These are phyloP conservation scores for Candida insectorum DNA, from an alignment of 805 yeast genomes.

Conservation along the genomic window DNA sequence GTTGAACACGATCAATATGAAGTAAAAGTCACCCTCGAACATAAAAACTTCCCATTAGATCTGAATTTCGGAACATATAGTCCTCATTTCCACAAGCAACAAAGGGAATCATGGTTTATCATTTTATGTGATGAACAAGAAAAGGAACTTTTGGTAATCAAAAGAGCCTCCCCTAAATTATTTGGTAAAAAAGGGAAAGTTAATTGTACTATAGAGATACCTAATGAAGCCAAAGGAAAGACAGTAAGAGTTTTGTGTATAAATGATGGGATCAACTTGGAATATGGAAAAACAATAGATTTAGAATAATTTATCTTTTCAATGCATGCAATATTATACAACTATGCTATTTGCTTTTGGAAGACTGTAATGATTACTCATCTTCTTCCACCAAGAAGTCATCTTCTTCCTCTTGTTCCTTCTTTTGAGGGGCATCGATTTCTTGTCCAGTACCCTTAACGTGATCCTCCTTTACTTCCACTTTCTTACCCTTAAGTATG, in stretches of 20 bases:
- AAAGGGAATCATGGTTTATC: slow-evolving; percentile 91
- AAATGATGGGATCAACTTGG: slow-evolving; percentile 65
- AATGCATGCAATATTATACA: no score
- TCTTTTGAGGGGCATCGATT: slow-evolving; percentile 44
- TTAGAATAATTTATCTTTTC: no score
- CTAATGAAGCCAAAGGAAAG: slow-evolving; percentile 45
- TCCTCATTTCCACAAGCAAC: slow-evolving; percentile 84
- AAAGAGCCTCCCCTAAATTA: slow-evolving; percentile 67
- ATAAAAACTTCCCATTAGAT: slow-evolving; percentile 48
- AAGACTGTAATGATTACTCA: no score
- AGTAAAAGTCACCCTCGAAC: slow-evolving; percentile 48
- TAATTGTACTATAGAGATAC: slow-evolving; percentile 45
- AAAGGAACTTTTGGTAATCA: slow-evolving; percentile 59
- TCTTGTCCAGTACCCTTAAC: slow-evolving; percentile 19
- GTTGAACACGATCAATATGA: slow-evolving; percentile 35
- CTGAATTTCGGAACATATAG: slow-evolving; percentile 66
- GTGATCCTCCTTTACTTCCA: slow-evolving; percentile 15
- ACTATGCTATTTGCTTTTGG: not conserved
- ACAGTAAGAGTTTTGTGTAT: slow-evolving; percentile 47
- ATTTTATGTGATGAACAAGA: slow-evolving; percentile 50
- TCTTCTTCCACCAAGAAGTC: no score
- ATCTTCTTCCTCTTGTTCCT: slow-evolving; percentile 17
- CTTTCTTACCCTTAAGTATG: slow-evolving; percentile 37
- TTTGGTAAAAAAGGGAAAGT: slow-evolving; percentile 37
- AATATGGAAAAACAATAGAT: slow-evolving; percentile 28